phyloP scores from a whole-genome alignment of 331 rosid species.

The Quercus lobata region DNA sequence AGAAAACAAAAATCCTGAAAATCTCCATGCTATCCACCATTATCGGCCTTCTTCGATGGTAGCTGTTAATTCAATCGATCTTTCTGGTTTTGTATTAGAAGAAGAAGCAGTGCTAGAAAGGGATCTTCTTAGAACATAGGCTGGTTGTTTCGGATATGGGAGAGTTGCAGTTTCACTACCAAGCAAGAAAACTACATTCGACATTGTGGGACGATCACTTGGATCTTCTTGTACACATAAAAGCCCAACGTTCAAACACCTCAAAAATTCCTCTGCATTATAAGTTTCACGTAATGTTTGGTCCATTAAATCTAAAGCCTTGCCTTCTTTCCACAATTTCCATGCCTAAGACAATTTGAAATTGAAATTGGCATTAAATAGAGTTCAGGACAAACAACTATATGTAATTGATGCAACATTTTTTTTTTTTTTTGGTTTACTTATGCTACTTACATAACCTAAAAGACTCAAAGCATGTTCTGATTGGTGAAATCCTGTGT shows the following conservation, averaged over 20 bases:
- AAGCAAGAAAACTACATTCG: too few species aligned
- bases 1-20: not conserved
- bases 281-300: slow-evolving; percentile 24
- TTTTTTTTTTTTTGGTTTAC: too few species aligned
- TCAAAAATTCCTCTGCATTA: slow-evolving; percentile 26
- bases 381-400: not conserved
- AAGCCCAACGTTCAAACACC: slow-evolving; percentile 25
- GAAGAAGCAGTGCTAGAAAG: slow-evolving; percentile 21
- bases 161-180: slow-evolving; percentile 1
- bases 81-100: slow-evolving; percentile 30
- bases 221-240: too few species aligned
- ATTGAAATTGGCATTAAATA: not conserved
- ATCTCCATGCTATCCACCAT: not conserved
- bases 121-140: slow-evolving; percentile 24
- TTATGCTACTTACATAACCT: slow-evolving; percentile 38
- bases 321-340: slow-evolving; percentile 45
- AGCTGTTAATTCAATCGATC: slow-evolving; percentile 19
- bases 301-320: slow-evolving; percentile 37
- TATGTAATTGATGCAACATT: not conserved
- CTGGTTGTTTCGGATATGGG: slow-evolving; percentile 48
- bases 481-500: slow-evolving; percentile 40
- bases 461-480: slow-evolving; percentile 39
- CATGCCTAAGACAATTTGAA: slow-evolving; percentile 35
- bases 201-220: too few species aligned
- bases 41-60: slow-evolving; percentile 39